These are phyloP conservation scores for Colletotrichum lindemuthianum DNA, from an alignment of 2,329 filamentous ascomycete genomes.

Conservation along the genomic window DNA sequence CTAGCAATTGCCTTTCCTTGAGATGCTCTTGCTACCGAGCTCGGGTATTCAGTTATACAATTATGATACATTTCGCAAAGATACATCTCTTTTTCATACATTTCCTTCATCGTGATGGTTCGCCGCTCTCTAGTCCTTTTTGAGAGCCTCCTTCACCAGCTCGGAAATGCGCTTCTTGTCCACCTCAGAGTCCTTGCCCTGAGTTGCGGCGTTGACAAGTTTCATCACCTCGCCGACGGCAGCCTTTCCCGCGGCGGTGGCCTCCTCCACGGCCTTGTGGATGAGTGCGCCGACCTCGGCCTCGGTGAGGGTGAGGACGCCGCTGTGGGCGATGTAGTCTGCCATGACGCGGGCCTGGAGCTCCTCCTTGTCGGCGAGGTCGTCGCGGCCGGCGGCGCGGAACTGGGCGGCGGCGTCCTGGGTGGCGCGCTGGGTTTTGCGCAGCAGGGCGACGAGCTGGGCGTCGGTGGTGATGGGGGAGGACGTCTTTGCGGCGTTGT, in stretches of 20 bases:
- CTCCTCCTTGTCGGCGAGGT: conserved; percentile 77
- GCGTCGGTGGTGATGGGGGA: conserved; percentile 76
- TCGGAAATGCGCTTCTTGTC: conserved; percentile 70
- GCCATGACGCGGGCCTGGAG: conserved; percentile 72
- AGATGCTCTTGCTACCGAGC: too few species aligned
- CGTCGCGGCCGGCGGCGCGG: conserved; percentile 68
- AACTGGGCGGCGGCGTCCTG: conserved; percentile 73
- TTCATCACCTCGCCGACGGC: conserved; percentile 72
- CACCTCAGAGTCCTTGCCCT: conserved; percentile 73
- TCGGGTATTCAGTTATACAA: not conserved
- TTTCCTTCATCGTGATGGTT: not conserved
- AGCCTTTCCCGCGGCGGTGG: conserved; percentile 61
- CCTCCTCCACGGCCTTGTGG: conserved; percentile 58
- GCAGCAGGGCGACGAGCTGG: conserved; percentile 74
- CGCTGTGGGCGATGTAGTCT: conserved; percentile 69
- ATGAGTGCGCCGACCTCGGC: conserved; percentile 68
- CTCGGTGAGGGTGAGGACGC: conserved; percentile 66
- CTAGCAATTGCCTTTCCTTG: too few species aligned
- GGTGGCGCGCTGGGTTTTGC: conserved; percentile 68
- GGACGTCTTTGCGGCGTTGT: conserved; percentile 79
- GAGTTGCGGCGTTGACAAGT: conserved; percentile 63
- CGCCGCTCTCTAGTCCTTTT: conserved; percentile 8
- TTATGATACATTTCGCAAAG: conserved; percentile 16
- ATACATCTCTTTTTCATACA: conserved; percentile 6
- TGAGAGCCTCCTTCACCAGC: conserved; percentile 64